Percentiles rank a stretch among this genome's conserved stretches.
phyloP scores from a whole-genome alignment of 2,329 filamentous ascomycete species.

The Venturia nashicola region DNA sequence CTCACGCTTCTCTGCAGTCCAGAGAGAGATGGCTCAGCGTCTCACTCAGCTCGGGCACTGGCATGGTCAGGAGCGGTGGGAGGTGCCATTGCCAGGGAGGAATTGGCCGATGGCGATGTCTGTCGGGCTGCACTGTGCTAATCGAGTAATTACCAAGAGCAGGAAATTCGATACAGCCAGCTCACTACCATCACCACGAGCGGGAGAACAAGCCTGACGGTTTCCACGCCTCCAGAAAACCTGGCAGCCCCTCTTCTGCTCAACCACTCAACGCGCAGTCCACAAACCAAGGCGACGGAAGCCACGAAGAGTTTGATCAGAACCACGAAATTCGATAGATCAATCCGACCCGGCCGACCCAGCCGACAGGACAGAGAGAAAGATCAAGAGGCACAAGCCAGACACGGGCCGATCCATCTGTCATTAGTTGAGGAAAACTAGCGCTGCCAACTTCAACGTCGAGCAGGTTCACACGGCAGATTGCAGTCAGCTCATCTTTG shows the following conservation, averaged over 20 bases:
- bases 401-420: background rate
- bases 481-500: background rate
- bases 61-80: background rate
- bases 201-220: background rate
- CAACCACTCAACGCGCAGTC: background rate
- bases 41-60: background rate
- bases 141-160: too few relatives aligned
- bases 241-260: background rate
- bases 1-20: background rate
- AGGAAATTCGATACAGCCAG: too few relatives aligned
- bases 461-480: background rate
- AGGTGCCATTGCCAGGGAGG: too few relatives aligned
- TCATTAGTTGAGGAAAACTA: background rate
- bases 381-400: background rate
- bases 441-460: background rate
- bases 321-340: slow-evolving; percentile 2
- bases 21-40: background rate
- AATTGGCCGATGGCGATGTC: too few relatives aligned
- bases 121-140: too few relatives aligned
- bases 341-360: background rate
- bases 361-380: background rate
- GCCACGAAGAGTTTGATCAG: background rate
- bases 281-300: background rate
- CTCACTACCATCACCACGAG: too few relatives aligned
- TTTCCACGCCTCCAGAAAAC: background rate